These are phyloP conservation scores for Cryptococcus sp. DNA, from an alignment of 1,284 basidiomycete species.

Conservation along the genomic window DNA sequence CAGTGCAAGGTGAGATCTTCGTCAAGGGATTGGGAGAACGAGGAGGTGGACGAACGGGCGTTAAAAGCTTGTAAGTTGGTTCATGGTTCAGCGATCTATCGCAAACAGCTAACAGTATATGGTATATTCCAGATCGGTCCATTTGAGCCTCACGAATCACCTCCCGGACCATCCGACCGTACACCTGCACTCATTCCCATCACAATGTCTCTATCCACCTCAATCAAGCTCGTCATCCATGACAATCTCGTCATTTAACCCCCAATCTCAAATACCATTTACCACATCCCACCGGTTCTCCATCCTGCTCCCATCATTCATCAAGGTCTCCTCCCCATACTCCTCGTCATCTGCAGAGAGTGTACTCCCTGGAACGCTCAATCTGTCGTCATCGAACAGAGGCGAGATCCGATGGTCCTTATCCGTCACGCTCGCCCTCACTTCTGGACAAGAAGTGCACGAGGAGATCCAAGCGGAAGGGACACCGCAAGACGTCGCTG, in stretches of 20 bases:
- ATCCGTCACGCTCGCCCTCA: slow-evolving; percentile 27
- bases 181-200: slow-evolving; percentile 23
- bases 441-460: slow-evolving; percentile 23
- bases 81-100: not conserved
- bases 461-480: slow-evolving; percentile 40
- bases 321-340: not conserved
- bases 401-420: slow-evolving; percentile 41
- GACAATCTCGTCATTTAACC: slow-evolving; percentile 12
- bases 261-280: slow-evolving; percentile 20
- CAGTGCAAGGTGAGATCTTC: slow-evolving; percentile 49
- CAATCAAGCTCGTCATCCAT: slow-evolving; percentile 2
- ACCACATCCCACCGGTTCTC: slow-evolving; percentile 40
- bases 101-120: slow-evolving; percentile 1
- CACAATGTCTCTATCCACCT: slow-evolving; percentile 34
- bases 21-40: slow-evolving; percentile 47
- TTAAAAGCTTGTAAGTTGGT: slow-evolving; percentile 37
- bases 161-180: slow-evolving; percentile 31
- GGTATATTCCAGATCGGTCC: slow-evolving; percentile 25
- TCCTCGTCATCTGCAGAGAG: not conserved
- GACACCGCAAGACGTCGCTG: slow-evolving; percentile 35
- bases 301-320: slow-evolving; percentile 32
- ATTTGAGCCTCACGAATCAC: slow-evolving; percentile 30
- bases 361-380: slow-evolving; percentile 42
- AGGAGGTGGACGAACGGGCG: slow-evolving; percentile 22
- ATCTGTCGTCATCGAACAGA: slow-evolving; percentile 31